These are phyloP conservation scores for Eucalyptus erythrocorys DNA, from an alignment of 345 rosid species.

Conservation along the genomic window DNA sequence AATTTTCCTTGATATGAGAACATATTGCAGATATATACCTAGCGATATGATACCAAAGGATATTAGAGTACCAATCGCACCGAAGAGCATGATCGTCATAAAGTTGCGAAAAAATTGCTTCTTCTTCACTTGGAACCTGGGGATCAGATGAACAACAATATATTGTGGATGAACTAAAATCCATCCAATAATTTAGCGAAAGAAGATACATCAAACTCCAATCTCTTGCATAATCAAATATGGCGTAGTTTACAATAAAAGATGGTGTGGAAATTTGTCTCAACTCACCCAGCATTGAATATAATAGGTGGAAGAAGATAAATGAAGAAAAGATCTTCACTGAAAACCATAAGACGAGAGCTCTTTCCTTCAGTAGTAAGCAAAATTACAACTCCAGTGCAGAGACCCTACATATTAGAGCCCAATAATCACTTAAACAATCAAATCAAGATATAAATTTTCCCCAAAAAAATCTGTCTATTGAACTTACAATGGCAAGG, in stretches of 20 bases:
- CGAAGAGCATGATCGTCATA: constrained; percentile 31
- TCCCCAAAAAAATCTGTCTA: not conserved
- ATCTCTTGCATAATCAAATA: not conserved
- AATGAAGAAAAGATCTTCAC: constrained; percentile 38
- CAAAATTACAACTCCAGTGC: constrained; percentile 26
- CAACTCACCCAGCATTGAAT: constrained; percentile 34
- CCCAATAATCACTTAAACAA: not conserved
- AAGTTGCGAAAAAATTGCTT: constrained; percentile 41
- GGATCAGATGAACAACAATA: not conserved
- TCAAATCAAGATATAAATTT: not conserved
- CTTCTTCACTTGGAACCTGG: constrained; percentile 44
- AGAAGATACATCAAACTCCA: not conserved
- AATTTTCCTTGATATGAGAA: not conserved
- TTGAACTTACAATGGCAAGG: constrained; percentile 21
- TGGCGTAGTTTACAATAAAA: not conserved
- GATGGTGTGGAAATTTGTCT: not conserved
- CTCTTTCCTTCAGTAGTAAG: constrained; percentile 24
- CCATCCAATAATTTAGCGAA: not conserved
- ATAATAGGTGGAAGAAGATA: constrained; percentile 45
- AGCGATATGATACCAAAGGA: constrained; percentile 26
- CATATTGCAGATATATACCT: constrained; percentile 2
- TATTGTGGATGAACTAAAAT: not conserved
- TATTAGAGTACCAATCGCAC: constrained; percentile 35
- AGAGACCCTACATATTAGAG: constrained; percentile 16
- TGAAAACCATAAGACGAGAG: constrained; percentile 30